Evolutionary conservation across 2,329 filamentous ascomycete genomes (phyloP).

Genomic region (Trichothecium sympodiale): DNA sequence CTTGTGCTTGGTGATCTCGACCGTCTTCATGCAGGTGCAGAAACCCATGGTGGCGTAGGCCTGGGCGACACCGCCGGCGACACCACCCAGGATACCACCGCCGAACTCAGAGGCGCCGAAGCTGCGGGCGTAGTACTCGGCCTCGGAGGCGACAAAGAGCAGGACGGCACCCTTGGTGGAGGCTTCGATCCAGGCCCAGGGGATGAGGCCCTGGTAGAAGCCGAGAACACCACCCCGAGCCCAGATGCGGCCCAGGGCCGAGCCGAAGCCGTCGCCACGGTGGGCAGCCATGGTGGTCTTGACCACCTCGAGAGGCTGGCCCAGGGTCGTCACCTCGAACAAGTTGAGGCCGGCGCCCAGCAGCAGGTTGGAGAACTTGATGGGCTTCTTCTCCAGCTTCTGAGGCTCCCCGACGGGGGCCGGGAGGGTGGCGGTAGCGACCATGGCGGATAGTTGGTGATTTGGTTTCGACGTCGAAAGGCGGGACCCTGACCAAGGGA

Average conservation of each 20-base stretch:
- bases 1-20: constrained; percentile 99
- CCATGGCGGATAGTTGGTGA: constrained; percentile 43
- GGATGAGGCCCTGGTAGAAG: constrained; percentile 98
- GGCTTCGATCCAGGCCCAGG: constrained; percentile 99
- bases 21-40: constrained; percentile 99
- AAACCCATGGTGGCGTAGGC: constrained; percentile 99
- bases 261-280: constrained; percentile 74
- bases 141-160: constrained; percentile 97
- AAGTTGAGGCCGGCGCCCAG: constrained; percentile 89
- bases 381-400: constrained; percentile 90
- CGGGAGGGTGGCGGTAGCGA: constrained; percentile 44
- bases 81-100: constrained; percentile 80
- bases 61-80: constrained; percentile 90
- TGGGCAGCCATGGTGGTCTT: constrained; percentile 99
- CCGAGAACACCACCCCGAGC: constrained; percentile 83
- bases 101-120: constrained; percentile 80
- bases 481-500: constrained; percentile 97
- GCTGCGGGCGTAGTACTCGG: constrained; percentile 83
- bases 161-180: constrained; percentile 98
- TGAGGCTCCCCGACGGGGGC: constrained; percentile 33
- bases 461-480: constrained; percentile 29
- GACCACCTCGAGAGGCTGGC: constrained; percentile 87
- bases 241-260: constrained; percentile 82
- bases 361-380: constrained; percentile 99
- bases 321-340: constrained; percentile 67